Conservation (phyloP, 768 basidiomycete genomes). For the Kwoniella dendrophila region DNA sequence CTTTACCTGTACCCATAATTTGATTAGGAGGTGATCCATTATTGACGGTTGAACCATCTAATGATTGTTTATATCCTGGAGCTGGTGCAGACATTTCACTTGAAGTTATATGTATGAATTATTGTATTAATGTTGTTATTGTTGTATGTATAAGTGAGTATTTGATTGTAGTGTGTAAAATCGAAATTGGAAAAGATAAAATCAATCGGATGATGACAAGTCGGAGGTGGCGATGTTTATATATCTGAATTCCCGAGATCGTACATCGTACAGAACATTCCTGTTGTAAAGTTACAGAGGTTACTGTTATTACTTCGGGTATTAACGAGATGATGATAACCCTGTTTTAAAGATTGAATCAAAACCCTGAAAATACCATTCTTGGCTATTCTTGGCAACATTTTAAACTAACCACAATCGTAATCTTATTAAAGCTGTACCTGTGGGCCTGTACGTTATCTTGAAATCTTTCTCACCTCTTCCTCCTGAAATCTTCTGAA, state of each 20-base stretch:
- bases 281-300: too few relatives aligned
- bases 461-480: background rate
- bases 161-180: background rate
- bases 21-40: slow-evolving; percentile 16
- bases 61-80: slow-evolving; percentile 32
- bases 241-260: too few relatives aligned
- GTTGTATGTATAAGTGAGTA: background rate
- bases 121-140: background rate
- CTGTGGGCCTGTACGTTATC: slow-evolving; percentile 6
- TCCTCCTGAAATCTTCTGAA: background rate
- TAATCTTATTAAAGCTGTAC: too few relatives aligned
- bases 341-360: background rate
- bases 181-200: background rate
- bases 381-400: slow-evolving; percentile 14
- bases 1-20: slow-evolving; percentile 9
- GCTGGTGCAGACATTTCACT: slow-evolving; percentile 45
- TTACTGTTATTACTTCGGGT: background rate
- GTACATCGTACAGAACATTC: too few relatives aligned
- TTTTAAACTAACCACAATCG: too few relatives aligned
- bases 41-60: slow-evolving; percentile 41
- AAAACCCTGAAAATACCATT: slow-evolving; percentile 1
- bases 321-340: background rate
- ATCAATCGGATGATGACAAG: slow-evolving; percentile 5
- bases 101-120: background rate
- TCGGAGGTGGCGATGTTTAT: slow-evolving; percentile 11